These are phyloP conservation scores for Dothistroma pini DNA, from an alignment of 2,329 filamentous ascomycete genomes.

Conservation along the genomic window DNA sequence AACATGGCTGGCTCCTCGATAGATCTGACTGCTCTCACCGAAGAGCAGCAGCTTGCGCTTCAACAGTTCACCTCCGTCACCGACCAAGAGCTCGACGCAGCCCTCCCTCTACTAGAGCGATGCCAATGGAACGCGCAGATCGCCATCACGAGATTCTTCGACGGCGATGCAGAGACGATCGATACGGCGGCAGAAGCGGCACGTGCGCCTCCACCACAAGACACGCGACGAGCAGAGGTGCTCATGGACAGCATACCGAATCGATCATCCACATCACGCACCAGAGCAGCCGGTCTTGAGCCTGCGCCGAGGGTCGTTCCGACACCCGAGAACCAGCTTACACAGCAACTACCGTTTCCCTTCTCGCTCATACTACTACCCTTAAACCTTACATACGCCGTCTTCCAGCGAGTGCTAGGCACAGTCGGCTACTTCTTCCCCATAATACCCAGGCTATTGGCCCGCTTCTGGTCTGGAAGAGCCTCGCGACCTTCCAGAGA, in stretches of 20 bases:
- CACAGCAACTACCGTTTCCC: conserved; percentile 69
- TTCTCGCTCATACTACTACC: conserved; percentile 76
- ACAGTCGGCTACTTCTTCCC: conserved; percentile 74
- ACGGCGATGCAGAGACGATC: conserved; percentile 85
- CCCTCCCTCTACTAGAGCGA: conserved; percentile 72
- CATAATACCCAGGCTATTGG: conserved; percentile 66
- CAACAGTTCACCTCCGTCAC: conserved; percentile 88
- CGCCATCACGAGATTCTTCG: conserved; percentile 95
- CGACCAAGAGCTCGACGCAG: conserved; percentile 71
- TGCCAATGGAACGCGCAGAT: conserved; percentile 99
- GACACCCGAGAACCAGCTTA: conserved; percentile 61
- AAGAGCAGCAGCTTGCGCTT: conserved; percentile 75
- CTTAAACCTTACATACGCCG: conserved; percentile 70
- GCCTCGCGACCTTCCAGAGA: conserved; percentile 56
- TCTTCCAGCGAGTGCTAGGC: conserved; percentile 66
- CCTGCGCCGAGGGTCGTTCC: conserved; percentile 83
- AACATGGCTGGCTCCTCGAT: conserved; percentile 27
- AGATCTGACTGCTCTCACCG: conserved; percentile 67
- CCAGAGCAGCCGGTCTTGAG: conserved; percentile 47
- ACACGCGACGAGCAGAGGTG: conserved; percentile 67
- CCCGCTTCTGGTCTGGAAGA: conserved; percentile 52
- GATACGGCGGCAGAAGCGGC: conserved; percentile 76
- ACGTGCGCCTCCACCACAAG: conserved; percentile 59
- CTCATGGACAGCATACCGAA: conserved; percentile 54
- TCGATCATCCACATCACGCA: conserved; percentile 25